Evolutionary conservation across 2,329 filamentous ascomycete genomes (phyloP).

Genomic region (Colletotrichum sp.): DNA sequence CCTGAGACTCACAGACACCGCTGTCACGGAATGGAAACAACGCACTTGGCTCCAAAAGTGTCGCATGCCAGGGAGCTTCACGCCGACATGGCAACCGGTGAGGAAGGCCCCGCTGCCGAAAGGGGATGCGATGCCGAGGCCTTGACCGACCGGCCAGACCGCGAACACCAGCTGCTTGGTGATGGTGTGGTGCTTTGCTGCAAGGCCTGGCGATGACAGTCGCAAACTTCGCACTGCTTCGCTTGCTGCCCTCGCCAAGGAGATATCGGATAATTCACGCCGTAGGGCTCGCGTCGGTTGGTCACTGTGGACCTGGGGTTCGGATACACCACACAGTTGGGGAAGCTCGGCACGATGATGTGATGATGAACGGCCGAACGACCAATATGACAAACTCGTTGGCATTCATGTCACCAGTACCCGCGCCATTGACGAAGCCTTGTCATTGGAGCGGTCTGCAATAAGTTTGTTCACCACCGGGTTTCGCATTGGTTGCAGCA

Average conservation of each 20-base stretch:
- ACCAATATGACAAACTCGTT: not conserved
- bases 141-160: not conserved
- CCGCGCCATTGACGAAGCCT: not conserved
- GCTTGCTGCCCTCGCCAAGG: not conserved
- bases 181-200: not conserved
- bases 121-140: not conserved
- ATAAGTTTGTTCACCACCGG: not conserved
- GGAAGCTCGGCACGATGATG: conserved; percentile 9
- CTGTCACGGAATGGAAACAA: not conserved
- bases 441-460: not conserved
- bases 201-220: not conserved
- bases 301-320: not conserved
- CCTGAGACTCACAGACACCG: not conserved
- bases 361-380: not conserved
- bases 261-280: not conserved
- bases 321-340: not conserved
- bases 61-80: not conserved
- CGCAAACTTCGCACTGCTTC: not conserved
- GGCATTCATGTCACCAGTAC: not conserved
- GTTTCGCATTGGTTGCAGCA: not conserved
- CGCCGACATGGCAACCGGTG: not conserved
- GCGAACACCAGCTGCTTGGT: not conserved
- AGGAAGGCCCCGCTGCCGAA: not conserved
- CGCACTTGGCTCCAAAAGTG: not conserved
- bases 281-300: not conserved